Base-by-base conservation (phyloP, 805 yeast genomes). In the Teunomyces funiuensis region DNA sequence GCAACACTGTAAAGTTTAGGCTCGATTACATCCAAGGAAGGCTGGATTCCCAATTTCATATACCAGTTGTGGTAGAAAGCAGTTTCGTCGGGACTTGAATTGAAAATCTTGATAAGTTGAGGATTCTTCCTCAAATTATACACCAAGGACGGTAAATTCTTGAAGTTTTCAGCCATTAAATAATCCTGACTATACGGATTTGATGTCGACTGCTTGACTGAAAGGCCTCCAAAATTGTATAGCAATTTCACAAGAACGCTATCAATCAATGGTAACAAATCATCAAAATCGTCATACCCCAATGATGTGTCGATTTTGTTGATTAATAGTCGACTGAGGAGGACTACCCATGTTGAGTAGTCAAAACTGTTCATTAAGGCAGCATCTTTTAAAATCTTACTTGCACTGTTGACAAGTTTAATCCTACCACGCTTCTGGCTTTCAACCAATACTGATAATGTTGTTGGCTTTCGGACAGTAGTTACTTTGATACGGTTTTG, bases 21-120 rank as follows among this genome's bases (percentile, higher is more conserved):
- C 27, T 51, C 47, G 23, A 70, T 61, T 36, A 57, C 55, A 6
- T 41, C 41, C 14, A 52, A 33, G 1, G 71, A 56, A 5, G 39
- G 38, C 3, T 50, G 46, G 10, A 43, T 33, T 6, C 48, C 41
- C 18, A 54, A 39, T 30, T 45, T 53, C 36, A 58, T 40, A 30
- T 66, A 65, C 56, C 61, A 51, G 33, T 58, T 57, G 43, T 69
- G 71, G 43, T 67, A 58, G 44, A 47, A 61, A 10, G 74, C 69
- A n/a, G 74, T 67, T 47, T 71, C 76, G 41, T 72, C 77, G 0
- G 76, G 77, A 38, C 70, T 63, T 8, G 69, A 60, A 45, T 71
- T 71, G 51, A 69, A 70, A 3, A 66, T 61, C 28, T 59, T 51
- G 6, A 70, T 48, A 20, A 72, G 59, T 23, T 61, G 65, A 3